A percentile compares a stretch with the other conserved stretches of the same genome.
These are phyloP conservation scores for Solanum megistacrolobum DNA, from an alignment of 257 asterid genomes.

Conservation along the genomic window DNA sequence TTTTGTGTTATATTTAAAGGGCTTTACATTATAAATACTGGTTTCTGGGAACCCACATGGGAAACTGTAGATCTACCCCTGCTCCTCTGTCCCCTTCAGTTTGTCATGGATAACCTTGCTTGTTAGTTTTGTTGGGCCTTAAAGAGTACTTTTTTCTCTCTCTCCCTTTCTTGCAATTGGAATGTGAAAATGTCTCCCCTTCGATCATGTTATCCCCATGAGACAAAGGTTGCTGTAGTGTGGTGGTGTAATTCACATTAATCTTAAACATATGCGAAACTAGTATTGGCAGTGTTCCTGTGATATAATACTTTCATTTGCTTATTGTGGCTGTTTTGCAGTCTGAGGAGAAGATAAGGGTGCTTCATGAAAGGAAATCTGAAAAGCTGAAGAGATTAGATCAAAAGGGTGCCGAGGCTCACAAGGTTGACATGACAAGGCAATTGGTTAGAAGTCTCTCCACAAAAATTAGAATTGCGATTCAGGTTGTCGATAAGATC, in stretches of 20 bases:
- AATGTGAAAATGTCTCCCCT: not conserved
- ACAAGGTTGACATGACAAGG: slow-evolving; percentile 68
- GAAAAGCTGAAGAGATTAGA: slow-evolving; percentile 60
- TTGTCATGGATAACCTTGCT: not conserved
- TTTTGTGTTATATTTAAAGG: not conserved
- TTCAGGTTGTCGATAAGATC: slow-evolving; percentile 86
- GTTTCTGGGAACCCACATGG: not conserved
- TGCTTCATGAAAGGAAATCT: slow-evolving; percentile 61
- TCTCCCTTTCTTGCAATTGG: not conserved
- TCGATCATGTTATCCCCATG: not conserved
- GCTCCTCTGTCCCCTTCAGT: not conserved
- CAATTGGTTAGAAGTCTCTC: slow-evolving; percentile 65
- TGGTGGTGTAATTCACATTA: not conserved
- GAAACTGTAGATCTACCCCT: not conserved
- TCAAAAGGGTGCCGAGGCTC: slow-evolving; percentile 81
- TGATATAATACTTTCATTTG: not conserved
- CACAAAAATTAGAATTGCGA: slow-evolving; percentile 77
- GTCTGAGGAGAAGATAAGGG: slow-evolving; percentile 94
- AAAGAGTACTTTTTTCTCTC: not conserved
- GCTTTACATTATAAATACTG: not conserved
- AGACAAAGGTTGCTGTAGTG: not conserved
- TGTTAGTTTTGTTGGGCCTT: not conserved
- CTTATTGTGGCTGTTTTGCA: slow-evolving; percentile 13
- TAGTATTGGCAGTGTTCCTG: not conserved
- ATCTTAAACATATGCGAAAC: not conserved